Evolutionary conservation across 225 moss, liverwort and hornwort species (phyloP).

Genomic region (Rhytidiadelphus loreus): DNA sequence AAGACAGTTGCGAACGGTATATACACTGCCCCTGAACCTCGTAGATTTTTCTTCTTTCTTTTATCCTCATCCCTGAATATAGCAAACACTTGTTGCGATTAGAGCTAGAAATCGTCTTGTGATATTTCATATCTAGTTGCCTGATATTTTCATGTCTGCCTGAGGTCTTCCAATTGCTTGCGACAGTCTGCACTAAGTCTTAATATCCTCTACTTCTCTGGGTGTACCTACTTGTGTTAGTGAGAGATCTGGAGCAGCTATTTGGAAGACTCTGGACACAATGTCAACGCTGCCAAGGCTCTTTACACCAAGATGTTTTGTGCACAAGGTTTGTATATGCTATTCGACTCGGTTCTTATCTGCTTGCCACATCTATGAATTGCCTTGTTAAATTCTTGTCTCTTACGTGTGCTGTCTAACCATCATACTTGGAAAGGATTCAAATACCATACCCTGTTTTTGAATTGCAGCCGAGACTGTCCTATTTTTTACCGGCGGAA

Average conservation of each 20-base stretch:
- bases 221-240: slow-evolving; percentile 11
- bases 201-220: neutral
- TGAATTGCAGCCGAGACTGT: slow-evolving; percentile 83
- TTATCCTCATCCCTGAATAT: neutral
- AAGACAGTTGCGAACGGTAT: slow-evolving; percentile 84
- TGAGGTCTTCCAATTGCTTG: neutral
- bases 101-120: neutral
- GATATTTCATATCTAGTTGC: neutral
- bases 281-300: slow-evolving; percentile 98
- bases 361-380: neutral
- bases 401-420: neutral
- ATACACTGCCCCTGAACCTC: neutral
- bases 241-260: slow-evolving; percentile 86
- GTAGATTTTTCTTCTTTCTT: neutral
- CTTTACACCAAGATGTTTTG: slow-evolving; percentile 95
- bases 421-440: neutral
- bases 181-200: neutral
- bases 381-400: neutral
- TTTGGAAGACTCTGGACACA: slow-evolving; percentile 95
- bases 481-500: slow-evolving; percentile 96
- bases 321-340: slow-evolving; percentile 61
- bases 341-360: neutral
- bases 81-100: neutral
- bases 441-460: neutral
- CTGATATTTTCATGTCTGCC: neutral